Evolutionary conservation across 1,139 yeast species (phyloP), one percentile per base, ranked within the genome.

Genomic region (Yamadazyma dendronema): DNA sequence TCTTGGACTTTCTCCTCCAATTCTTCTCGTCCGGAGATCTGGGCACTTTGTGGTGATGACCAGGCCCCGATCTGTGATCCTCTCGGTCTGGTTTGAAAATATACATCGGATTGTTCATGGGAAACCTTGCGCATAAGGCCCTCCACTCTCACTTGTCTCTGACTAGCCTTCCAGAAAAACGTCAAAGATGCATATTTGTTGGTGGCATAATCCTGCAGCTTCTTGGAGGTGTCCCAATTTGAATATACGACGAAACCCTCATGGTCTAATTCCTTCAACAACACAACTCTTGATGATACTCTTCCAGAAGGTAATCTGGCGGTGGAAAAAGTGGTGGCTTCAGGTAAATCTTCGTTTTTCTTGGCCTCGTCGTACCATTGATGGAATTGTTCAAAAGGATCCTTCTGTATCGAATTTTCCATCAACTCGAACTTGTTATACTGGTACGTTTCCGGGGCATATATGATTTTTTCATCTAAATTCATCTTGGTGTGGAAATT

Each of bases 51-150:
- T 2, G 95, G 95, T 31, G 95, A 83, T 0, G 97, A 85, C 96
- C 97, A 90, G 0, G 98, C 98, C 17, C 98, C 97, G 43, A 92
- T 81, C 56, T 86, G 81, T 16, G 96, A 85, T 4, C 95, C 97
- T 43, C 95, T 72, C 25, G 98, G 97, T 53, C 98, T 74, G 1
- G 96, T 84, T 38, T 78, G 74, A 61, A 79, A 92, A 62, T 92
- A 92, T 38, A 82, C 71, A 50, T 83, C 80, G 8, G 89, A 77
- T 28, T 85, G 87, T 49, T 84, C 90, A 42, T 81, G 72, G 23
- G 79, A 68, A 24, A 90, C 84, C 44, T 74, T 77, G 57, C 86
- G 95, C 54, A 88, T 81, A 10, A 67, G 50, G 25, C 98, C 98
- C 60, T 92, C 98, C 10, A 92, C 83, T 46, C 98, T 74, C 6